Evolutionary conservation across 495 filamentous ascomycete genomes (phyloP).

Genomic region (Entonaema liquescens): DNA sequence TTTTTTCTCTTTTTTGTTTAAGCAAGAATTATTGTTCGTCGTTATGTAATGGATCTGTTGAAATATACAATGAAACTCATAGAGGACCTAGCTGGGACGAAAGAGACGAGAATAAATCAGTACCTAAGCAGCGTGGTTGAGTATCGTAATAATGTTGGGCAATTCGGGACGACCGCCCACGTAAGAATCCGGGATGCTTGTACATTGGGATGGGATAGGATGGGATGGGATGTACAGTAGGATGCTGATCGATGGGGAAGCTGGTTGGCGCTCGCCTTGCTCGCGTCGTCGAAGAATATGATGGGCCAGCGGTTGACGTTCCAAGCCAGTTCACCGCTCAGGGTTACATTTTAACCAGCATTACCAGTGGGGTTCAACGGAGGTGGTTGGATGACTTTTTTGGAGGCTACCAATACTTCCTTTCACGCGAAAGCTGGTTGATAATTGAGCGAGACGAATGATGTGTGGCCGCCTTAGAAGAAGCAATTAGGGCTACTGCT

Average conservation of each 20-base stretch:
- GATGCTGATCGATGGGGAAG: conserved; percentile 37
- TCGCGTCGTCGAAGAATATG: conserved; percentile 28
- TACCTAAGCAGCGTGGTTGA: background rate
- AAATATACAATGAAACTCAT: background rate
- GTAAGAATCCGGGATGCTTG: conserved; percentile 18
- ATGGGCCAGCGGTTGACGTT: conserved; percentile 31
- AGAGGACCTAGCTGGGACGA: background rate
- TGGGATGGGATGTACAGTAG: background rate
- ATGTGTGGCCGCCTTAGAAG: background rate
- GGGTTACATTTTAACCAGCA: conserved; percentile 20
- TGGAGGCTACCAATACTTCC: background rate
- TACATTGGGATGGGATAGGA: conserved; percentile 16
- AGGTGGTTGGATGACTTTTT: background rate
- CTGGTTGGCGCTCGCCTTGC: conserved; percentile 20
- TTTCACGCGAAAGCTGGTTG: background rate
- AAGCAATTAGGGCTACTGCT: background rate
- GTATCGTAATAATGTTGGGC: conserved; percentile 8
- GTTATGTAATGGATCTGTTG: background rate
- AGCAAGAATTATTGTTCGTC: background rate
- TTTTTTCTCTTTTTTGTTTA: background rate
- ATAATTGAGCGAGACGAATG: background rate
- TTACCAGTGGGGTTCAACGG: conserved; percentile 21
- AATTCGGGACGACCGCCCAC: conserved; percentile 4
- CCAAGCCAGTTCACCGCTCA: conserved; percentile 34
- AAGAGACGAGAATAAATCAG: background rate